A percentile compares a stretch with the other conserved stretches of the same genome.
Evolutionary conservation across 2,329 filamentous ascomycete species (phyloP).

Genomic region (Thielaviopsis punctulata): DNA sequence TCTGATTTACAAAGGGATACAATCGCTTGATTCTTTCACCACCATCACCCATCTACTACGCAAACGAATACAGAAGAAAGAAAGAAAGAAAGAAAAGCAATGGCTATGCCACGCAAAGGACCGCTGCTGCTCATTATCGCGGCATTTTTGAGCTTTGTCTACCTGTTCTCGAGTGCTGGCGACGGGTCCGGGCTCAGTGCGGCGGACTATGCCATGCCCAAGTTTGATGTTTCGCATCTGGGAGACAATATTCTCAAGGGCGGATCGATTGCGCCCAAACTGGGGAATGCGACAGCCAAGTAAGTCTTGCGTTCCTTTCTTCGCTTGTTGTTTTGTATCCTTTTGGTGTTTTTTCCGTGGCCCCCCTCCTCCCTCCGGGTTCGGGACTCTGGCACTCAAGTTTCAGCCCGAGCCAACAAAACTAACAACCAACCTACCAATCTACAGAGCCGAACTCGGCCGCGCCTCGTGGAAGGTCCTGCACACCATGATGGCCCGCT

Average conservation of each 20-base stretch:
- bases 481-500: constrained; percentile 54
- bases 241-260: constrained; percentile 40
- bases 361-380: neutral
- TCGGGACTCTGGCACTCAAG: neutral
- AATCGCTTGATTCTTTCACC: too few relatives aligned
- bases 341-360: too few relatives aligned
- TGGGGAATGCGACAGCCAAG: constrained; percentile 72
- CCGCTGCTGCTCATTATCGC: constrained; percentile 36
- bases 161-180: constrained; percentile 38
- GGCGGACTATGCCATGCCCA: constrained; percentile 4
- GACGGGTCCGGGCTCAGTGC: constrained; percentile 7
- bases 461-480: constrained; percentile 53
- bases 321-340: too few relatives aligned
- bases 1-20: neutral
- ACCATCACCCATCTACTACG: neutral
- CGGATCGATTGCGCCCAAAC: constrained; percentile 59
- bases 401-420: neutral
- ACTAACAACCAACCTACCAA: constrained; percentile 7
- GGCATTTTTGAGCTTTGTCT: constrained; percentile 39
- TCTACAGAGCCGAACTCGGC: constrained; percentile 41
- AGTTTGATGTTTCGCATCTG: constrained; percentile 25
- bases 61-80: neutral
- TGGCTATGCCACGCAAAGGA: constrained; percentile 35
- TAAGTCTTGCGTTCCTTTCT: constrained; percentile 24
- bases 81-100: neutral